Percentiles rank a stretch among this genome's conserved stretches.
phyloP scores from a whole-genome alignment of 345 rosid genomes.

The Turritis glabra region DNA sequence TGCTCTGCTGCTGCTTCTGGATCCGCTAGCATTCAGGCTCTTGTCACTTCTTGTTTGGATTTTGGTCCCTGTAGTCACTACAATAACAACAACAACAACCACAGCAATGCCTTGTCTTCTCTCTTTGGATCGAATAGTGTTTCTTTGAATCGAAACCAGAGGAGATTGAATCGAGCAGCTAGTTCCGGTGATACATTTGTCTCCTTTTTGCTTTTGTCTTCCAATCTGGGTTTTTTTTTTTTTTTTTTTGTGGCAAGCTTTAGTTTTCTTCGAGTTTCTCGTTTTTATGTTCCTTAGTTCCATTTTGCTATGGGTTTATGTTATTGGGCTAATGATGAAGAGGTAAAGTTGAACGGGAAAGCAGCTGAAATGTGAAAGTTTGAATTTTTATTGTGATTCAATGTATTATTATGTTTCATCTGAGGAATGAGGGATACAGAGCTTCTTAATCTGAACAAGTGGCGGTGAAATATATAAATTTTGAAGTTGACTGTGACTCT shows the following conservation, averaged over 20 bases:
- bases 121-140: conserved; percentile 50
- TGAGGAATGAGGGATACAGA: conserved; percentile 6
- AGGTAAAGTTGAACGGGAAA: not conserved
- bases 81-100: conserved; percentile 47
- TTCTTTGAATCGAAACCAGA: conserved; percentile 46
- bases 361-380: conserved; percentile 22
- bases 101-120: conserved; percentile 47
- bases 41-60: conserved; percentile 61
- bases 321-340: conserved; percentile 6
- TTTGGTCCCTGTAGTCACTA: conserved; percentile 69
- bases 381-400: not conserved
- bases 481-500: not conserved
- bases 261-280: not conserved
- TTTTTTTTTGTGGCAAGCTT: not conserved
- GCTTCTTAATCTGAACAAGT: not conserved
- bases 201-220: not conserved
- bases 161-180: conserved; percentile 44
- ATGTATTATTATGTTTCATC: not conserved
- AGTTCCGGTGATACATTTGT: conserved; percentile 43
- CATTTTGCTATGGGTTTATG: not conserved
- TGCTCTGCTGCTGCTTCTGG: conserved; percentile 38
- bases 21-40: conserved; percentile 50
- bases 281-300: not conserved
- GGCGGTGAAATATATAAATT: not conserved
- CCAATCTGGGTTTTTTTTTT: conserved; percentile 1